Base-by-base conservation (phyloP, 2,329 filamentous ascomycete species). In the Penicillium digitatum region DNA sequence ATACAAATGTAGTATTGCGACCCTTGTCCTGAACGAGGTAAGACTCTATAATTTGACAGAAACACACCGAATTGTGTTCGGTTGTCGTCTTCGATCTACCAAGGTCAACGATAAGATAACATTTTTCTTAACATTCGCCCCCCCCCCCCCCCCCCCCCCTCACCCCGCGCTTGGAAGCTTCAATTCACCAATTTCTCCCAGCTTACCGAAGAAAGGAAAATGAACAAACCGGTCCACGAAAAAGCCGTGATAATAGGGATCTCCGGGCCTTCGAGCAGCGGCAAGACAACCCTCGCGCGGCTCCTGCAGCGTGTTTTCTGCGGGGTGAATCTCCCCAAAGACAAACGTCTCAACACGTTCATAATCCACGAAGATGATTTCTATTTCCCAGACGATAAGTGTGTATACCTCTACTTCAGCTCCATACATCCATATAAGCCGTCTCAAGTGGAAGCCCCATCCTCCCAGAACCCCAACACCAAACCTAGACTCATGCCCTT, bases 301-400 rank as follows among this genome's bases (percentile, higher is more conserved):
- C 81, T 96, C 12, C 80, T 99, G 18, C 86, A 90, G 55, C 85
- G 89, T 69, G 86, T 95, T 62, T 91, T 96, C 66, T 86, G 86
- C 9, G 61, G 63, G 20, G 59, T 63, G 2, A 35, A 39, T 20
- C 46, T 61, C 0, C 11, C 37, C 2, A 37, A 35, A 2, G 16
- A 27, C 40, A 9, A 3, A n/a, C 16, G 10, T 22, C 27, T 73
- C 9, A 65, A 62, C 5, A 68, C 74, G 0, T 93, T 91, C 68
- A 89, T 97, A 67, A 81, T 99, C 22, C 94, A 99, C 72, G 86
- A 96, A 71, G 94, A 99, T 76, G 94, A 99, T 74, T 99, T 97
- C 71, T 99, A 96, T 77, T 86, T 85, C 61, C 79, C 88, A 1
- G 93, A 97, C 69, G 75, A 81, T 29, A 81, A 90, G 82, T 89